Percentiles rank a stretch among this genome's conserved stretches.
Evolutionary conservation across 495 filamentous ascomycete genomes (phyloP).

Genomic region (Xylaria grammica): DNA sequence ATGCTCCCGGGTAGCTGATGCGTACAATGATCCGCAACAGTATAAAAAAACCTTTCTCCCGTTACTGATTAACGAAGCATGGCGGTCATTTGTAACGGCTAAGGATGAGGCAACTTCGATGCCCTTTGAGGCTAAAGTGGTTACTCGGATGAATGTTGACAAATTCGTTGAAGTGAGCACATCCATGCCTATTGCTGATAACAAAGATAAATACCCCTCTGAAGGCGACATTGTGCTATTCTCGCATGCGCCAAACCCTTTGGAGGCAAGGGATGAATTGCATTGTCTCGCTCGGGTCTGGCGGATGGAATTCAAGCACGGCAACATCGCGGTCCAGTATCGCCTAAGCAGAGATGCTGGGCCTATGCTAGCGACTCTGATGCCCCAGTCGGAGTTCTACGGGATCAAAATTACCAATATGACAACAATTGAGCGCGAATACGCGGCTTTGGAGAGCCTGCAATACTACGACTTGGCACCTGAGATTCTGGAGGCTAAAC

Average conservation of each 20-base stretch:
- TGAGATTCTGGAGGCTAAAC: constrained; percentile 85
- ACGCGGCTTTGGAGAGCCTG: constrained; percentile 84
- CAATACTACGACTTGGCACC: constrained; percentile 95
- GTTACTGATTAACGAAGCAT: constrained; percentile 89
- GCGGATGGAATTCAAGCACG: constrained; percentile 78
- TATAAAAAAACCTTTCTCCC: constrained; percentile 93
- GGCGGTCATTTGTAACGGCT: constrained; percentile 88
- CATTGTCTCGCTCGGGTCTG: constrained; percentile 88
- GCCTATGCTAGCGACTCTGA: constrained; percentile 48
- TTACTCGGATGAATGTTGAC: constrained; percentile 87
- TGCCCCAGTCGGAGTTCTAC: constrained; percentile 62
- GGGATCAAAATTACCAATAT: constrained; percentile 85
- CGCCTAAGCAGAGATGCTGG: constrained; percentile 61
- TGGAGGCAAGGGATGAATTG: constrained; percentile 63
- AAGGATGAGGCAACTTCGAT: constrained; percentile 84
- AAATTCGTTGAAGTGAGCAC: constrained; percentile 90
- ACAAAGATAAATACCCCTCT: constrained; percentile 70
- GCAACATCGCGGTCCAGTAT: constrained; percentile 80
- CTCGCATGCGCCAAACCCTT: constrained; percentile 71
- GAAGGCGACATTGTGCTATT: constrained; percentile 91
- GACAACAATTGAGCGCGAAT: constrained; percentile 92
- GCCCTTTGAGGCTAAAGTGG: constrained; percentile 80
- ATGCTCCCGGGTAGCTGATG: constrained; percentile 75
- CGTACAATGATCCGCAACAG: constrained; percentile 72
- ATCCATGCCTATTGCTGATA: constrained; percentile 68